Evolutionary conservation across 805 yeast species (phyloP).

Genomic region (Candida ponderosae): DNA sequence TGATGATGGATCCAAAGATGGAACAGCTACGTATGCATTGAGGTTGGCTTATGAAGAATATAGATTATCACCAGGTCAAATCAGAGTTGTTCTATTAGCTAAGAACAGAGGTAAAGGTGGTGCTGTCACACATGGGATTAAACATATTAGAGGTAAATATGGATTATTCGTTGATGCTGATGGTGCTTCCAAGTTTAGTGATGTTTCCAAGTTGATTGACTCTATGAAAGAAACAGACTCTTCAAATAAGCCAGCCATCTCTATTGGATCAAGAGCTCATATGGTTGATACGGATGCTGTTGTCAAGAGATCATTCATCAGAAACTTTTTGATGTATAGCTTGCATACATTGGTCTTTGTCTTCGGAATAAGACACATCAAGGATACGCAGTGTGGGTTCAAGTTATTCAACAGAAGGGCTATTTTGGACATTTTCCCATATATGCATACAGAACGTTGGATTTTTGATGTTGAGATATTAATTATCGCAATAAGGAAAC

Average conservation of each 20-base stretch:
- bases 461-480: slow-evolving; percentile 93
- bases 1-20: slow-evolving; percentile 88
- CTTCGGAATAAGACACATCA: slow-evolving; percentile 80
- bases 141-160: slow-evolving; percentile 62
- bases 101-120: slow-evolving; percentile 93
- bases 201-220: slow-evolving; percentile 44
- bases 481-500: slow-evolving; percentile 67
- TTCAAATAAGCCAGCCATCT: slow-evolving; percentile 44
- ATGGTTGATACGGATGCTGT: slow-evolving; percentile 96
- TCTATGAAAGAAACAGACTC: slow-evolving; percentile 25
- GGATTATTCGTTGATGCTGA: slow-evolving; percentile 95
- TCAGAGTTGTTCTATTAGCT: slow-evolving; percentile 64
- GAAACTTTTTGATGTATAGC: slow-evolving; percentile 91
- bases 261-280: slow-evolving; percentile 93
- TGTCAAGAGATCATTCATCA: slow-evolving; percentile 80
- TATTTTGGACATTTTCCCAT: slow-evolving; percentile 63
- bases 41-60: slow-evolving; percentile 40
- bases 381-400: slow-evolving; percentile 97
- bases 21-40: slow-evolving; percentile 67
- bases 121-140: slow-evolving; percentile 91
- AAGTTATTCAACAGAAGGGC: slow-evolving; percentile 79
- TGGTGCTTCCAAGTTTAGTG: slow-evolving; percentile 84
- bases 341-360: slow-evolving; percentile 78
- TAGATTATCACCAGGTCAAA: slow-evolving; percentile 42
- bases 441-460: slow-evolving; percentile 96